Base-by-base conservation (phyloP, 768 basidiomycete genomes). In the Trametes villosa region DNA sequence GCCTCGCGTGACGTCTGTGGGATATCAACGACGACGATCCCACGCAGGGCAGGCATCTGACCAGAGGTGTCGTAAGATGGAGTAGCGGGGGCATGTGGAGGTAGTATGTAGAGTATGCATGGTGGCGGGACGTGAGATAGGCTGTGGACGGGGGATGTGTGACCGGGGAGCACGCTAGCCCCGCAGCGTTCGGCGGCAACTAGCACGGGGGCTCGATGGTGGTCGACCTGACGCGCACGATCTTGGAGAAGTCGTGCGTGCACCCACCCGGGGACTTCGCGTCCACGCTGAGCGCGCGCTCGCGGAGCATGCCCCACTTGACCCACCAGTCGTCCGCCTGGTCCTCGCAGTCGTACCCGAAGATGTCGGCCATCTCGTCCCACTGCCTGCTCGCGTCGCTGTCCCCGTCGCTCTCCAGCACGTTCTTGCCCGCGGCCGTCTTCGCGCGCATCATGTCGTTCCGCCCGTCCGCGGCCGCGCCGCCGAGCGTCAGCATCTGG, bases 241-340 rank as follows among this genome's bases (percentile, higher is more conserved):
- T n/a, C 49, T 34, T 59, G 29, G 56, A 57, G 49, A 59, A 59
- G 57, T 59, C 57, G 22, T 52, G 33, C 20, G 36, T 6, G 2
- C 30, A 29, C 36, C 18, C 20, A 41, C 40, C 26, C 18, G 30
- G 49, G 29, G 49, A 11, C 48, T 33, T 20, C 44, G 13, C 26
- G 17, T 17, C 20, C 17, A n/a, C 27, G 22, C 42, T 38, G 13
- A 44, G 60, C 38, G 71, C 64, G 13, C 65, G 62, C 48, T 69
- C 64, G 24, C 64, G 60, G 24, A 73, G 61, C n/a, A 68, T 33
- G 13, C 74, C 74, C 74, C 74, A 76, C 26, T 69, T 46, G 13
- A 74, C 65, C 72, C 73, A 76, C 74, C 75, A 76, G 55, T 74
- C 69, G 36, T 75, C 75, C 30, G 72, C 73, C 53, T 71, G 69